These are phyloP conservation scores for Fusarium falciforme DNA, from an alignment of 2,329 filamentous ascomycete genomes.

Conservation along the genomic window DNA sequence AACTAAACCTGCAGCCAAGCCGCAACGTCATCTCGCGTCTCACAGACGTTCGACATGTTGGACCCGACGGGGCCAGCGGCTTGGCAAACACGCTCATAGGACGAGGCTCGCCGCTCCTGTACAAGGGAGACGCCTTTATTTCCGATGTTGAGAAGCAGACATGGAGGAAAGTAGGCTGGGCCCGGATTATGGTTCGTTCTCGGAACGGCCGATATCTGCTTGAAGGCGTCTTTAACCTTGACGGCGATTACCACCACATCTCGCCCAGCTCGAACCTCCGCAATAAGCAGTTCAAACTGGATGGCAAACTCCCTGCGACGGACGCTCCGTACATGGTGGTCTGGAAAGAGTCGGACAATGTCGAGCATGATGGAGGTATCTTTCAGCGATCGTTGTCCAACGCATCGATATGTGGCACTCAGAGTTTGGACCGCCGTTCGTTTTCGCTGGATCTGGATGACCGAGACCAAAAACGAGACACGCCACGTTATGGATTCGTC, in stretches of 20 bases:
- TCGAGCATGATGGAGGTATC: not conserved
- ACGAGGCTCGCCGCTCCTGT: conserved; percentile 3
- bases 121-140: conserved; percentile 19
- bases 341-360: conserved; percentile 21
- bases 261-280: conserved; percentile 26
- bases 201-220: conserved; percentile 3
- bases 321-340: conserved; percentile 17
- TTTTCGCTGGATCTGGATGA: not conserved
- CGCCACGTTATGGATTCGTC: not conserved
- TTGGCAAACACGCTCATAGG: not conserved
- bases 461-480: not conserved
- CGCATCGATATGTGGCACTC: not conserved
- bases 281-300: not conserved
- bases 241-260: conserved; percentile 25
- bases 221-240: conserved; percentile 35
- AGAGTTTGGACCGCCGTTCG: not conserved
- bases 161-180: conserved; percentile 20
- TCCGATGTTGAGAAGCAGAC: not conserved
- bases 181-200: conserved; percentile 28
- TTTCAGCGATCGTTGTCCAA: not conserved
- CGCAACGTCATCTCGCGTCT: conserved; percentile 23
- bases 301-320: not conserved
- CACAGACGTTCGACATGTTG: conserved; percentile 21
- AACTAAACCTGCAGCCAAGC: conserved; percentile 21
- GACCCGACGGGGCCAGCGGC: conserved; percentile 7